Percentiles rank a stretch among this genome's conserved stretches.
Conservation (phyloP, 495 filamentous ascomycete genomes). For the Penicilliopsis zonata region DNA sequence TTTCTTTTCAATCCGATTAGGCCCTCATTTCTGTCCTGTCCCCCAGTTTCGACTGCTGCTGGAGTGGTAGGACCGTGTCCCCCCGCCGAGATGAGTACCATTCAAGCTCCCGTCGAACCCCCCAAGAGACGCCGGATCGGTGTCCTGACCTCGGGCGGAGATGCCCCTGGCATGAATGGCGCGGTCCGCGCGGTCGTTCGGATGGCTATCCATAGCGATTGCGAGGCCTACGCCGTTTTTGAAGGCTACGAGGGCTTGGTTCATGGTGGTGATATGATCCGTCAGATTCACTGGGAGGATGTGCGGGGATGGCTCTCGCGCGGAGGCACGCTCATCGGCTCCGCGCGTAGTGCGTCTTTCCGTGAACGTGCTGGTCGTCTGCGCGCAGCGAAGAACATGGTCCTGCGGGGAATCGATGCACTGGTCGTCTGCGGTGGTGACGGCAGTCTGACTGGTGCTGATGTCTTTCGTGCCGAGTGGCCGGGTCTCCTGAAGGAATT, state of each 20-base stretch:
- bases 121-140: constrained; percentile 70
- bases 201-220: constrained; percentile 76
- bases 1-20: not conserved
- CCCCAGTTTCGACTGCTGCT: not conserved
- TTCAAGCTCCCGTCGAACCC: constrained; percentile 20
- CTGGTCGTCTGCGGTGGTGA: constrained; percentile 96
- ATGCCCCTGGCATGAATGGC: constrained; percentile 97
- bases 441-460: constrained; percentile 91
- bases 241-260: constrained; percentile 97
- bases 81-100: constrained; percentile 17
- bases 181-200: constrained; percentile 89
- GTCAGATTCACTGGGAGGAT: constrained; percentile 82
- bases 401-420: constrained; percentile 86
- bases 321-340: constrained; percentile 94
- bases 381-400: constrained; percentile 81
- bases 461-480: constrained; percentile 89
- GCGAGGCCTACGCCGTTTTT: constrained; percentile 80
- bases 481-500: constrained; percentile 75
- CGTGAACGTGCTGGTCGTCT: constrained; percentile 75
- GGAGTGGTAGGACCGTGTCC: not conserved
- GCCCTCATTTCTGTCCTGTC: not conserved
- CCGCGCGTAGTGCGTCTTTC: constrained; percentile 82
- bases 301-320: constrained; percentile 91
- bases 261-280: constrained; percentile 75
- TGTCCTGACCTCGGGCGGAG: constrained; percentile 93